These are phyloP conservation scores for Macrophomina pseudophaseolina DNA, from an alignment of 2,329 filamentous ascomycete species.

Conservation along the genomic window DNA sequence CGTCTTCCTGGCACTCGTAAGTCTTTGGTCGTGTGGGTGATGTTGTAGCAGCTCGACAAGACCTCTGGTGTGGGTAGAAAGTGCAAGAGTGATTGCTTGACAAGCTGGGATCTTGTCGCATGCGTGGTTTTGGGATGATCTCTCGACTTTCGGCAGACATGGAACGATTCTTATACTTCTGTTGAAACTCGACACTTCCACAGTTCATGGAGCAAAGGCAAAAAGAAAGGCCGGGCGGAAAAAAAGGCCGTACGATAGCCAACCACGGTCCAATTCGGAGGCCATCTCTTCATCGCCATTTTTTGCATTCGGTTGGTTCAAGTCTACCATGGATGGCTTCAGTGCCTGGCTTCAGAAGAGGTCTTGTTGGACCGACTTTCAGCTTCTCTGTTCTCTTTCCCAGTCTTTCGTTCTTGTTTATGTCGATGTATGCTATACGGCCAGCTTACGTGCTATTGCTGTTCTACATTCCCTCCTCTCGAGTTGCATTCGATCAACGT, in stretches of 20 bases:
- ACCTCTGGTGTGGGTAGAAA: not conserved
- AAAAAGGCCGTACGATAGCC: slow-evolving; percentile 8
- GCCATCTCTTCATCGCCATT: not conserved
- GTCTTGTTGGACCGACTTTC: not conserved
- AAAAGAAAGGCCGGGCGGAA: slow-evolving; percentile 1
- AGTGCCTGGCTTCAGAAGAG: not conserved
- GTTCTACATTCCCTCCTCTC: not conserved
- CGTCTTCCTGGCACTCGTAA: not conserved
- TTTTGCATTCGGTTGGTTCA: not conserved
- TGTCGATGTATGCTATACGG: not conserved
- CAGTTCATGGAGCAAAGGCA: slow-evolving; percentile 8
- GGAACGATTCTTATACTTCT: slow-evolving; percentile 6
- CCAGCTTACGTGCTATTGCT: not conserved
- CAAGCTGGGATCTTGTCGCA: too few relatives aligned
- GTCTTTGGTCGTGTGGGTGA: not conserved
- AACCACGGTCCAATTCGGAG: slow-evolving; percentile 11
- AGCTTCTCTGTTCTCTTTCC: not conserved
- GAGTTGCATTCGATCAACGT: not conserved
- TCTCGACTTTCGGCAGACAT: not conserved
- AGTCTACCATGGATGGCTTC: not conserved
- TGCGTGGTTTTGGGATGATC: too few relatives aligned
- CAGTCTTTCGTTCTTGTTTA: not conserved
- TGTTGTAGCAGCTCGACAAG: not conserved
- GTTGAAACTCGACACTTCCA: not conserved
- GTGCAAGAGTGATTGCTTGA: too few relatives aligned